phyloP scores from a whole-genome alignment of 805 yeast genomes.

The Starmerella powellii region DNA sequence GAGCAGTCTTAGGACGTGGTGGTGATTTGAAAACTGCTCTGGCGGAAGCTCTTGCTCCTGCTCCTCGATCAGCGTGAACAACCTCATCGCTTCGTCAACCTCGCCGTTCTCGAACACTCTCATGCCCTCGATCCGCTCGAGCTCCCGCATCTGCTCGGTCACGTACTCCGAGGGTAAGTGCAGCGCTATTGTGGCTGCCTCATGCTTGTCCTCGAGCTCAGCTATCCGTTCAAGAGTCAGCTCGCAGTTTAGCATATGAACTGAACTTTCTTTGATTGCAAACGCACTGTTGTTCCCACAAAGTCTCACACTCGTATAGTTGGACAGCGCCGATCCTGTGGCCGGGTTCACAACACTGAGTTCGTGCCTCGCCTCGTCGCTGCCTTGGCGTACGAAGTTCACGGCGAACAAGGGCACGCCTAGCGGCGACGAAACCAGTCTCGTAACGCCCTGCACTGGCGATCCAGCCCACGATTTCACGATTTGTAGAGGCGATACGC shows the following conservation, averaged over 20 bases:
- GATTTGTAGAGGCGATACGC: constrained; percentile 1
- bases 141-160: constrained; percentile 3
- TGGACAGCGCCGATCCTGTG: constrained; percentile 9
- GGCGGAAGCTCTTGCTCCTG: constrained; percentile 9
- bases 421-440: background rate
- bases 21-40: too few species aligned
- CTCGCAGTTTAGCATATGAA: background rate
- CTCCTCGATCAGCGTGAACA: constrained; percentile 13
- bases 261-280: background rate
- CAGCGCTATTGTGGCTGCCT: constrained; percentile 16
- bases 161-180: constrained; percentile 1
- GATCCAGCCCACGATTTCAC: background rate
- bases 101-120: constrained; percentile 9
- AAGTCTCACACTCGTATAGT: background rate
- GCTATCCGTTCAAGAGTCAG: background rate
- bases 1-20: too few species aligned
- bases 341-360: constrained; percentile 8
- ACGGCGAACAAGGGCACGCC: background rate
- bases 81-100: constrained; percentile 13
- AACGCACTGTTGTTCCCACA: background rate
- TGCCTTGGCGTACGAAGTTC: background rate
- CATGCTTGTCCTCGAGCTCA: background rate
- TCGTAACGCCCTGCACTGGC: background rate
- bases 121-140: constrained; percentile 11
- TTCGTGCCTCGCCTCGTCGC: background rate